These are phyloP conservation scores for Neurospora sp. DNA, from an alignment of 495 filamentous ascomycete species.

Conservation along the genomic window DNA sequence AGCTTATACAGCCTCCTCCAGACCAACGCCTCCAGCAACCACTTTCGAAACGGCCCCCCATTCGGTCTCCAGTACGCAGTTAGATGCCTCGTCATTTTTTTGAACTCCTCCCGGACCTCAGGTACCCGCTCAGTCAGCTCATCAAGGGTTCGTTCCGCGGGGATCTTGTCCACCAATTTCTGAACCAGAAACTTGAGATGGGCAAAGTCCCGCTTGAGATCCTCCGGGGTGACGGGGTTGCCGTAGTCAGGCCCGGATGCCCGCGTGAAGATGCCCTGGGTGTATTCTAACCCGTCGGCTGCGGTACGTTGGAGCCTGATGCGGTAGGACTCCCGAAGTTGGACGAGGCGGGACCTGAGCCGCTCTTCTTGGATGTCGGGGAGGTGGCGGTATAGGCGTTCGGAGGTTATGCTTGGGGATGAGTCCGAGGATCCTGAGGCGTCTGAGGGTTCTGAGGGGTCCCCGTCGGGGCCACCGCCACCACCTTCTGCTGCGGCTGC, in stretches of 20 bases:
- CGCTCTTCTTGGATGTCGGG: not conserved
- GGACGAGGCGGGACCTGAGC: not conserved
- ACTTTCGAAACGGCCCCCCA: not conserved
- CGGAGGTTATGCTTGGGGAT: not conserved
- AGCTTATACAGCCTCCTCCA: not conserved
- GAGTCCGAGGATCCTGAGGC: not conserved
- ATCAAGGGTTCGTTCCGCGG: slow-evolving; percentile 9
- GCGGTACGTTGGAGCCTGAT: not conserved
- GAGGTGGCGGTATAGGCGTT: not conserved
- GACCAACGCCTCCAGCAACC: not conserved
- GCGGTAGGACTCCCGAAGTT: not conserved
- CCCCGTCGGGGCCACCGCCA: not conserved
- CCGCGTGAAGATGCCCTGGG: not conserved
- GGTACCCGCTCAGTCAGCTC: slow-evolving; percentile 8
- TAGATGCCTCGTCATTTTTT: slow-evolving; percentile 7
- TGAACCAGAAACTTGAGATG: not conserved
- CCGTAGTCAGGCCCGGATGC: not conserved
- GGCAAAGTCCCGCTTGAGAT: not conserved
- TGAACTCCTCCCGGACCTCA: slow-evolving; percentile 1
- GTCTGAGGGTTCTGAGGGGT: not conserved
- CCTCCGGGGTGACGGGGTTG: not conserved
- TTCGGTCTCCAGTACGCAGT: not conserved
- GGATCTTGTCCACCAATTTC: not conserved
- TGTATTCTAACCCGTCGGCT: not conserved
- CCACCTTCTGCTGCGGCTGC: not conserved